phyloP scores from a whole-genome alignment of 2,329 filamentous ascomycete genomes.

The Cryphonectria naterciae region DNA sequence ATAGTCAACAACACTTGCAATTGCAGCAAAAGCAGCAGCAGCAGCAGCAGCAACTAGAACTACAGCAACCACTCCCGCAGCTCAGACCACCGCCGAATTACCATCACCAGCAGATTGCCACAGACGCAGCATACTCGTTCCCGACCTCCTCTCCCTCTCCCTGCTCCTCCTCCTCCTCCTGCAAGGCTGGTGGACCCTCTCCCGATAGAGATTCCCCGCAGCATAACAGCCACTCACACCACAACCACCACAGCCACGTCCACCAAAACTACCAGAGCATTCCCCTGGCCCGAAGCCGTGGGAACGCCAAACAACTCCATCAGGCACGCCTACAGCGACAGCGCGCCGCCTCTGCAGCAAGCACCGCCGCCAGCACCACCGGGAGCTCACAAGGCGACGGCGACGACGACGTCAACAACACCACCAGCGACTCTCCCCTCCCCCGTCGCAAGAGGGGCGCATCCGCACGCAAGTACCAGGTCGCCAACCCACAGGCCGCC shows the following conservation, averaged over 20 bases:
- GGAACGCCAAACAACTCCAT: conserved; percentile 55
- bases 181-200: conserved; percentile 31
- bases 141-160: not conserved
- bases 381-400: conserved; percentile 36
- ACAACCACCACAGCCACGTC: conserved; percentile 22
- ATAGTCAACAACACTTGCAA: conserved; percentile 21
- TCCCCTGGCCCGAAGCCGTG: conserved; percentile 42
- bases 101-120: conserved; percentile 4
- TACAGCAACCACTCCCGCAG: conserved; percentile 13
- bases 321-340: conserved; percentile 51
- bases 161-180: conserved; percentile 2
- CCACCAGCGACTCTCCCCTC: conserved; percentile 24
- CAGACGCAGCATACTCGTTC: not conserved
- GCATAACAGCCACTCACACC: conserved; percentile 21
- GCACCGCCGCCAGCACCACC: conserved; percentile 42
- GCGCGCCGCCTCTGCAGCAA: conserved; percentile 36
- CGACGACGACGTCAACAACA: conserved; percentile 35
- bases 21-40: conserved; percentile 18
- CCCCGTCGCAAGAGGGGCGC: conserved; percentile 28
- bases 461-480: conserved; percentile 32
- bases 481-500: conserved; percentile 39
- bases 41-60: conserved; percentile 15
- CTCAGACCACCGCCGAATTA: not conserved
- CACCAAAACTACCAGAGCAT: conserved; percentile 27
- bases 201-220: not conserved